A percentile compares a stretch with the other conserved stretches of the same genome.
Evolutionary conservation across 2,329 filamentous ascomycete genomes (phyloP).

Genomic region (Paecilomyces niveus): DNA sequence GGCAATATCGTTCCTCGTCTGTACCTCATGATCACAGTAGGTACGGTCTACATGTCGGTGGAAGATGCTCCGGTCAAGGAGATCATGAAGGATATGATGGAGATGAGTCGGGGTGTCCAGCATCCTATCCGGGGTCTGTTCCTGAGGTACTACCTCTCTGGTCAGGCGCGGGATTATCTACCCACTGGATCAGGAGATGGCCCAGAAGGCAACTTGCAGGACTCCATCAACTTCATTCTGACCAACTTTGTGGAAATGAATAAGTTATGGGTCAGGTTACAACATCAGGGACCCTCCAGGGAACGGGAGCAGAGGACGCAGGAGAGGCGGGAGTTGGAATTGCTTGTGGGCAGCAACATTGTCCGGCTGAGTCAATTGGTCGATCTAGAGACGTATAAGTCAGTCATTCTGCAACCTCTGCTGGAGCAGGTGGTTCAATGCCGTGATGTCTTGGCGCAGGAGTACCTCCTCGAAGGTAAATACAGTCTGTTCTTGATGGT

Average conservation of each 20-base stretch:
- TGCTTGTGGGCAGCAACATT: slow-evolving; percentile 93
- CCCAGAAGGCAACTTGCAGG: slow-evolving; percentile 89
- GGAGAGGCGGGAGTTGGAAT: slow-evolving; percentile 88
- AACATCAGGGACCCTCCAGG: slow-evolving; percentile 94
- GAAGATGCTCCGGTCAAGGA: slow-evolving; percentile 98
- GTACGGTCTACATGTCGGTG: slow-evolving; percentile 98
- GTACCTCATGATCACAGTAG: slow-evolving; percentile 98
- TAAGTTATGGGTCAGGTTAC: slow-evolving; percentile 95
- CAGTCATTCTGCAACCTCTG: slow-evolving; percentile 76
- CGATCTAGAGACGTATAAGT: slow-evolving; percentile 90
- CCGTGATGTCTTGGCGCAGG: slow-evolving; percentile 90
- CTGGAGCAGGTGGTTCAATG: slow-evolving; percentile 97
- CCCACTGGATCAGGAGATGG: slow-evolving; percentile 78
- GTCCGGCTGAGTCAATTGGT: slow-evolving; percentile 92
- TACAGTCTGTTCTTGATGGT: not conserved
- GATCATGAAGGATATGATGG: slow-evolving; percentile 99
- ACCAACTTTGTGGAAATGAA: slow-evolving; percentile 99
- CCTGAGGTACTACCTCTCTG: slow-evolving; percentile 89
- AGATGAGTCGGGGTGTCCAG: slow-evolving; percentile 97
- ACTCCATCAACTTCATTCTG: slow-evolving; percentile 95
- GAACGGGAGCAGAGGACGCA: slow-evolving; percentile 90
- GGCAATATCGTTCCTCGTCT: slow-evolving; percentile 94
- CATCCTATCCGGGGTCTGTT: slow-evolving; percentile 94
- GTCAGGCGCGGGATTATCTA: slow-evolving; percentile 84
- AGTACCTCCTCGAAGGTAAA: slow-evolving; percentile 79